Base-by-base conservation (phyloP, 1,284 basidiomycete species). In the Gomphus bonarii region DNA sequence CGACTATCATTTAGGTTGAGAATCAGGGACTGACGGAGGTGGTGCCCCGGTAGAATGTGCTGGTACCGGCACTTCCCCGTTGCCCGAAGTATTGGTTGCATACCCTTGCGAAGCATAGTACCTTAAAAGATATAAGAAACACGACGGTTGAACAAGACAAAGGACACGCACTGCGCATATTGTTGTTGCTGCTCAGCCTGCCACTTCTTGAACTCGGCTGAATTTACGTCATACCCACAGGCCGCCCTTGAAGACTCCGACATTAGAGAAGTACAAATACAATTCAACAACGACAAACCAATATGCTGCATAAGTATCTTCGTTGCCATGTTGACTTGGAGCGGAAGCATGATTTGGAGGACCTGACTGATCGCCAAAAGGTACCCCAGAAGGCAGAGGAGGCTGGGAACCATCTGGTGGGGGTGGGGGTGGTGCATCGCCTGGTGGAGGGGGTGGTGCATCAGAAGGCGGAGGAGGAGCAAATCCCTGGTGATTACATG, bases 201-300 rank as follows among this genome's bases (percentile, higher is more conserved):
- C 87, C 88, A 90, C 65, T 87, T 80, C 65, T 88, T 89, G 69
- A 90, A 90, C 64, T 88, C 78, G 2, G 79, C 67, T 3, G 86
- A 85, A 65, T 90, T 91, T 62, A 93, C 87, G 65, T 94, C 90
- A 69, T 93, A 94, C 9, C 91, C 91, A 67, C 91, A 91, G 14
- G 86, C 84, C 59, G 90, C 86, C 87, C 88, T 90, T 58, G 36
- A 52, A 2, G 9, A 53, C 20, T 22, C 22, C 12, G 3, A 40
- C 25, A 38, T 50, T 20, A 55, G 40, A 22, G 57, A 57, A 46
- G 53, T 46, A 43, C 42, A 25, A 16, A 22, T 12, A 54, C 49
- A 46, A 38, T 8, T 53, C 14, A 49, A 28, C 12, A 43, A 8
- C 50, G 46, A 48, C 46, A 48, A 48, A 86, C 85, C 85, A 88